These are phyloP conservation scores for Chlorella ohadii DNA, from an alignment of 139 green algal species.

Conservation along the genomic window DNA sequence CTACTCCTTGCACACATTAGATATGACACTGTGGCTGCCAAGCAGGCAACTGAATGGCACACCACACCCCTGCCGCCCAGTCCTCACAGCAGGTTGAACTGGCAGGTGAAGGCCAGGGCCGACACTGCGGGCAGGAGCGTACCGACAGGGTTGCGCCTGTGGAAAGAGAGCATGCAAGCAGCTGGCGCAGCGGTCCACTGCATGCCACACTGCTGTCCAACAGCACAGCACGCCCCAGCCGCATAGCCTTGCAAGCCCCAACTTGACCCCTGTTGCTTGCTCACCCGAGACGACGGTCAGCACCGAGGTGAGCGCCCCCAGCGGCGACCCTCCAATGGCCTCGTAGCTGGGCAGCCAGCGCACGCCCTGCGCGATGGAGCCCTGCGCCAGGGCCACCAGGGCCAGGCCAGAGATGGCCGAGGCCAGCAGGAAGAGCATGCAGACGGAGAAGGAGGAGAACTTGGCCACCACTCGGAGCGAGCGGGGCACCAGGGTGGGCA, in stretches of 20 bases:
- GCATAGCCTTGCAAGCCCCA: too few relatives aligned
- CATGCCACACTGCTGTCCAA: too few relatives aligned
- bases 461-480: background rate
- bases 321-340: background rate
- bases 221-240: background rate
- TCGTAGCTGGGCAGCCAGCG: background rate
- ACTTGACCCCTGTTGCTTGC: background rate
- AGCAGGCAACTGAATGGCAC: too few relatives aligned
- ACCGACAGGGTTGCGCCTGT: too few relatives aligned
- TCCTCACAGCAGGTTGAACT: conserved; percentile 15
- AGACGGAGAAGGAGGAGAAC: conserved; percentile 20
- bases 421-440: conserved; percentile 31
- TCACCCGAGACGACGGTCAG: conserved; percentile 1
- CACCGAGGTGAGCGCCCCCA: background rate
- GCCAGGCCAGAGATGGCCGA: conserved; percentile 6
- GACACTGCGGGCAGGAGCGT: background rate
- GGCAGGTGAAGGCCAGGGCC: conserved; percentile 24
- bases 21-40: too few relatives aligned
- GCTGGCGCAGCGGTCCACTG: too few relatives aligned
- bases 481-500: conserved; percentile 22
- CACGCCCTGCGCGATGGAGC: background rate
- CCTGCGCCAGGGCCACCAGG: background rate
- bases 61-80: too few relatives aligned
- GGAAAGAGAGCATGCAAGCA: too few relatives aligned
- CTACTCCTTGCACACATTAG: too few relatives aligned